phyloP scores from a whole-genome alignment of 2,329 filamentous ascomycete genomes.

The Sporothrix sp. region DNA sequence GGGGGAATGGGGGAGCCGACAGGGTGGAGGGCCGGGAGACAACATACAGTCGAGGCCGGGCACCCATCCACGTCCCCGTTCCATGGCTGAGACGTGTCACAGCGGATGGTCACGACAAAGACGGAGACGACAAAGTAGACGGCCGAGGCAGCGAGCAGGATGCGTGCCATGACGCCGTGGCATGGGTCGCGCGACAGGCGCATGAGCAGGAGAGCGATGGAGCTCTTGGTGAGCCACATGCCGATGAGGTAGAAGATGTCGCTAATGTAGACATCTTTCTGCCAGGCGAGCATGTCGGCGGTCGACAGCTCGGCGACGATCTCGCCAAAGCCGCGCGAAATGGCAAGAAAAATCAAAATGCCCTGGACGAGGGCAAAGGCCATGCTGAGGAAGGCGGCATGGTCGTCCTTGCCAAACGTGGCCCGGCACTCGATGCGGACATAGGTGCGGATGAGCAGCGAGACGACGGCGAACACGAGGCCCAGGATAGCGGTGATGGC shows the following conservation, averaged over 20 bases:
- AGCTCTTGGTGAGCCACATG: conserved; percentile 34
- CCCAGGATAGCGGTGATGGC: conserved; percentile 30
- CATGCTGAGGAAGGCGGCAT: conserved; percentile 25
- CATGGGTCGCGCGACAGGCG: conserved; percentile 33
- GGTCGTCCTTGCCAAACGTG: conserved; percentile 27
- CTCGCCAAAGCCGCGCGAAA: conserved; percentile 32
- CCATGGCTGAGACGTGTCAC: conserved; percentile 30
- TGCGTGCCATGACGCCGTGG: conserved; percentile 29
- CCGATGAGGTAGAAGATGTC: conserved; percentile 34
- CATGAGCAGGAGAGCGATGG: conserved; percentile 33
- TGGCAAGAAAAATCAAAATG: conserved; percentile 27
- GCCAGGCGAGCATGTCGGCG: conserved; percentile 22
- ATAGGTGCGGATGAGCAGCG: conserved; percentile 30
- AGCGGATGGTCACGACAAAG: conserved; percentile 31
- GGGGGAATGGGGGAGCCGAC: too few relatives aligned
- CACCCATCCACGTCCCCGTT: conserved; percentile 24
- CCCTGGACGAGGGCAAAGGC: conserved; percentile 28
- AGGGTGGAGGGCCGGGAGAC: neutral
- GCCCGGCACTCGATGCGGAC: conserved; percentile 26
- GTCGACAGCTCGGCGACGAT: conserved; percentile 15
- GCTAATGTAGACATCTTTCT: conserved; percentile 29
- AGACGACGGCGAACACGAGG: conserved; percentile 29
- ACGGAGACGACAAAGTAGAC: conserved; percentile 30
- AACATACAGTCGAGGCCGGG: conserved; percentile 23
- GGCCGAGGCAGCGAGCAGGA: conserved; percentile 27